Percentiles rank a stretch among this genome's conserved stretches.
Evolutionary conservation across 345 rosid species (phyloP).

Genomic region (Euphorbia lathyris): DNA sequence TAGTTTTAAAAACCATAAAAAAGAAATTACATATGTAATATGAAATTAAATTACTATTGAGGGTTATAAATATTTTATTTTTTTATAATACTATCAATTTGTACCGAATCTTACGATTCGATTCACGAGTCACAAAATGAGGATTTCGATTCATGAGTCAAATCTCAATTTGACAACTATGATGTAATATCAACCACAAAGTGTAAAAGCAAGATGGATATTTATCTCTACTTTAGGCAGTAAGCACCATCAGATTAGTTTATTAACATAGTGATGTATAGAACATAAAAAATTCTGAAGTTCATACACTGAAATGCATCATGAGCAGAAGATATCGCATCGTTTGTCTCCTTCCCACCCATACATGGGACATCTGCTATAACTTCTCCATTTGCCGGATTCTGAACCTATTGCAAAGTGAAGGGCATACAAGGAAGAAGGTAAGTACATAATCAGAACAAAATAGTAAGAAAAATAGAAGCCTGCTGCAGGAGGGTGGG

Average conservation of each 20-base stretch:
- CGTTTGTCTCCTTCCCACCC: conserved; percentile 79
- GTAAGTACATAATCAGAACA: background rate
- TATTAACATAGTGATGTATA: background rate
- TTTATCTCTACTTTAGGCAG: background rate
- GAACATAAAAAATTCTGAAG: conserved; percentile 1
- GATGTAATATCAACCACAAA: background rate
- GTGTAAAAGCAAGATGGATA: background rate
- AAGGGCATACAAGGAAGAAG: background rate
- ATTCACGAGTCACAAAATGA: too few relatives aligned
- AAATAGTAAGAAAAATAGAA: background rate
- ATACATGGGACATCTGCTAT: conserved; percentile 72
- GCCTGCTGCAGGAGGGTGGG: background rate
- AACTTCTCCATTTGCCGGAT: conserved; percentile 86
- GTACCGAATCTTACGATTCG: too few relatives aligned
- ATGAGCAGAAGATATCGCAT: conserved; percentile 83
- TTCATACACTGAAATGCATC: conserved; percentile 66
- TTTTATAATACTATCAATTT: too few relatives aligned
- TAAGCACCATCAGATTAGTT: background rate
- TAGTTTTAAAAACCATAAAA: too few relatives aligned
- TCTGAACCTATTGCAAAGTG: conserved; percentile 54
- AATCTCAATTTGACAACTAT: too few relatives aligned
- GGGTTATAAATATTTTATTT: too few relatives aligned
- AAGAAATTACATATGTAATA: too few relatives aligned
- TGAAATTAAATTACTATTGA: too few relatives aligned
- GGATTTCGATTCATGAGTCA: too few relatives aligned